Evolutionary conservation across 1,284 basidiomycete species (phyloP).

Genomic region (Leccinum huronense): DNA sequence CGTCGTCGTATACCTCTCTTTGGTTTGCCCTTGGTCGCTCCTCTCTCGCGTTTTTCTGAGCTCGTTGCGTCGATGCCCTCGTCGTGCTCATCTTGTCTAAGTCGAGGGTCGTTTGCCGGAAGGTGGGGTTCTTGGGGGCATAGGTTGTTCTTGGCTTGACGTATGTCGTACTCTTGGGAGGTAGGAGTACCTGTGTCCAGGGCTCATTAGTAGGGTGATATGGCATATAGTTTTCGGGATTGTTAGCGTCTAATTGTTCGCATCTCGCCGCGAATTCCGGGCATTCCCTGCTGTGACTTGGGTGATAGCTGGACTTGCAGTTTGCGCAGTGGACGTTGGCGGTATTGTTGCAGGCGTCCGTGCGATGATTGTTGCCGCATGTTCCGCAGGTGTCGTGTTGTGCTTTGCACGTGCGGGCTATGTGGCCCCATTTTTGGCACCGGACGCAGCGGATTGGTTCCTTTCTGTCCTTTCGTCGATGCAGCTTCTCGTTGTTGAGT

Average conservation of each 20-base stretch:
- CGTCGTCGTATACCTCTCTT: too few species aligned
- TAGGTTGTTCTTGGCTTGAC: background rate
- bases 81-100: too few species aligned
- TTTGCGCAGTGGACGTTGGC: background rate
- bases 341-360: background rate
- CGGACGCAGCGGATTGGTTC: background rate
- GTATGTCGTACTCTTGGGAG: background rate
- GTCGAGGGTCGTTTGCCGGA: too few species aligned
- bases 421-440: background rate
- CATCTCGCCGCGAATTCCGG: background rate
- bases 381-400: background rate
- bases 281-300: background rate
- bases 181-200: background rate
- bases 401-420: background rate
- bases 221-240: slow-evolving; percentile 1
- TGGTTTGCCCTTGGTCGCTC: too few species aligned
- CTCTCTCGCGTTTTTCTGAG: too few species aligned
- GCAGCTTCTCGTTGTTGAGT: background rate
- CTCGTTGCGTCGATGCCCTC: too few species aligned
- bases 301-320: background rate
- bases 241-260: background rate
- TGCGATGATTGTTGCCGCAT: background rate
- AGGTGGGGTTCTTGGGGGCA: background rate
- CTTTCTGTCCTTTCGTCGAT: background rate
- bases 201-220: slow-evolving; percentile 1